Conservation (phyloP, 306 rosid species). For the Corylus americana region DNA sequence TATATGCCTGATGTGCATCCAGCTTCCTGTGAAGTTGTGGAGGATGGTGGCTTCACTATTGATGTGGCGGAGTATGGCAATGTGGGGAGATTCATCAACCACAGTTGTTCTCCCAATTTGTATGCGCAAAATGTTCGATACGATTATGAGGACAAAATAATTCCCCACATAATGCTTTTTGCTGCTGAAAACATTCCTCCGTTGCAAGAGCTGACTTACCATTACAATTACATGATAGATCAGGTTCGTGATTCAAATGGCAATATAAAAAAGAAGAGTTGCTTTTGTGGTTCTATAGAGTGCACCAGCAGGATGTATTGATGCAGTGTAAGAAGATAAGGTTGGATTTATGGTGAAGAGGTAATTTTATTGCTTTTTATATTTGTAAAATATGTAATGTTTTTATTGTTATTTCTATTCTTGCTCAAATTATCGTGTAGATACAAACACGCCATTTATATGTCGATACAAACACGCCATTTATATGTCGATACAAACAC, state of each 20-base stretch:
- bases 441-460: too few species aligned
- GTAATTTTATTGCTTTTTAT: too few species aligned
- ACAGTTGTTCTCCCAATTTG: constrained; percentile 90
- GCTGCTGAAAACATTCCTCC: constrained; percentile 97
- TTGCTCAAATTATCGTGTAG: too few species aligned
- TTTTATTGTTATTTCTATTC: too few species aligned
- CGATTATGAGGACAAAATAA: constrained; percentile 79
- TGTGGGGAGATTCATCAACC: constrained; percentile 91
- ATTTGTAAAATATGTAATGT: too few species aligned
- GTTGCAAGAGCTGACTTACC: constrained; percentile 78
- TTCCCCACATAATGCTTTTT: constrained; percentile 91
- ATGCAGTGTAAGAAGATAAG: constrained; percentile 14
- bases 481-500: too few species aligned
- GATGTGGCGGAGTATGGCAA: constrained; percentile 79
- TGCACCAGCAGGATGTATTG: constrained; percentile 90
- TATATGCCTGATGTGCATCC: constrained; percentile 49
- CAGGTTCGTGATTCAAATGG: constrained; percentile 77
- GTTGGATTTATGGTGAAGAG: background rate
- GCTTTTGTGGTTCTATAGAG: constrained; percentile 79
- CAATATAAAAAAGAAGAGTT: constrained; percentile 71
- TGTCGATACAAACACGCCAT: too few species aligned
- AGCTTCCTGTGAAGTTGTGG: constrained; percentile 49
- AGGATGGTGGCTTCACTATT: constrained; percentile 73
- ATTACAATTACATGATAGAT: constrained; percentile 77
- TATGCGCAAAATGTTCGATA: constrained; percentile 85